Evolutionary conservation across 495 filamentous ascomycete species (phyloP), one percentile per base, ranked within the genome.

Genomic region (Neurospora sp.): DNA sequence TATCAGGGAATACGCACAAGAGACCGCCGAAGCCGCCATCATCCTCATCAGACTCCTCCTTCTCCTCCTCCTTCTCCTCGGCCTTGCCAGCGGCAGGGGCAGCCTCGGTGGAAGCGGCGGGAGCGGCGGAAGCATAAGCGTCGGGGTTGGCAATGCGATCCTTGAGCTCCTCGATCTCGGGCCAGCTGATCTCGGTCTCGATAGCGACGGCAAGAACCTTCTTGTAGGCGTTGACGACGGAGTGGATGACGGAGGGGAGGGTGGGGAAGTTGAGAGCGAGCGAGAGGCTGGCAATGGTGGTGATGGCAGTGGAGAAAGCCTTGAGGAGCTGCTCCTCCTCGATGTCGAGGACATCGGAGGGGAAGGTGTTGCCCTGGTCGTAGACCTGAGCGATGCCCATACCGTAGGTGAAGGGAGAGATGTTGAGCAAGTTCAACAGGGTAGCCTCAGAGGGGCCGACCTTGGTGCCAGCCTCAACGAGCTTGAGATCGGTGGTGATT

Each of bases 361-460:
- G 82, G 89, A 99, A 99, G 79, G 88, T 89, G 88, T 98, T 95
- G 77, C 96, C 96, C 77, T 93, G 85, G 85, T 98, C 93, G 88
- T 99, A 99, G 80, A 99, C 91, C 88, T 98, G 96, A 49, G 88
- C 37, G 78, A 99, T 92, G 83, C 91, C 91, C 93, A 99, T 96
- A 87, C 96, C 96, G 86, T 99, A 99, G 81, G 96, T 99, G 91
- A 98, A 99, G 85, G 96, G 96, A 76, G 95, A 98, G 88, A 99
- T 99, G 91, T 98, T 98, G 81, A 99, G 87, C 94, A 99, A 92
- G 92, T 98, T 99, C 75, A 99, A 91, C 75, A 99, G 89, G 78
- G 95, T 95, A 78, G 96, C 95, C 89, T 99, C 96, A 82, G 96
- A 99, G 82, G 96, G 92, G 83, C 96, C 96, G 88, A 99, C 96